These are phyloP conservation scores for Pseudocercospora macadamiae DNA, from an alignment of 2,329 filamentous ascomycete species.

Conservation along the genomic window DNA sequence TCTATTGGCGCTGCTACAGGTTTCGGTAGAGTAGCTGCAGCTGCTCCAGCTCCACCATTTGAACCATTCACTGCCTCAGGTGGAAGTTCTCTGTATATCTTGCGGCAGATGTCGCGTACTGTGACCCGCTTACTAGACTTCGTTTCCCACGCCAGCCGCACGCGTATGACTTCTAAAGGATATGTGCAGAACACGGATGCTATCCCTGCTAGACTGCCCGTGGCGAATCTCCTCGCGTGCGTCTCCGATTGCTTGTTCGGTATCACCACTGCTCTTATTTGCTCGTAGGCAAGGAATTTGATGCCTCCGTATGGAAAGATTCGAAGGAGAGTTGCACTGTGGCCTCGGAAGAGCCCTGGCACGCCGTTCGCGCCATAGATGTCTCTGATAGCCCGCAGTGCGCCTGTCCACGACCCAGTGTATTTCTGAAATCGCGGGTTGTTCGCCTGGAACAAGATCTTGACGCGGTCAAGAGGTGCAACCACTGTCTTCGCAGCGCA, in stretches of 20 bases:
- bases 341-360: constrained; percentile 83
- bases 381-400: constrained; percentile 78
- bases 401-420: constrained; percentile 82
- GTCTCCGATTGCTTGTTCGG: constrained; percentile 75
- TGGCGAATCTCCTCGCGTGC: constrained; percentile 71
- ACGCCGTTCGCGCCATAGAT: constrained; percentile 78
- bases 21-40: constrained; percentile 21
- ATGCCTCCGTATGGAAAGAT: constrained; percentile 98
- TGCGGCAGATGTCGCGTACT: constrained; percentile 74
- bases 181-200: constrained; percentile 96
- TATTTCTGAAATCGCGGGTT: constrained; percentile 95
- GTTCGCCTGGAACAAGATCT: constrained; percentile 96
- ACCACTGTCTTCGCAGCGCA: constrained; percentile 95
- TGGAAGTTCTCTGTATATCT: constrained; percentile 80
- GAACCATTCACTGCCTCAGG: constrained; percentile 34
- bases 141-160: constrained; percentile 93
- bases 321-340: constrained; percentile 88
- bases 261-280: constrained; percentile 82
- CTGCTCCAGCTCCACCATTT: constrained; percentile 9
- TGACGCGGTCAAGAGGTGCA: constrained; percentile 93
- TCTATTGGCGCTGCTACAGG: constrained; percentile 46
- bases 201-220: constrained; percentile 77
- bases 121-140: constrained; percentile 71
- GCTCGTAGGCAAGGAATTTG: constrained; percentile 97
- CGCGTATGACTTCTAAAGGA: constrained; percentile 87